Conservation (phyloP, 108 stramenopile genomes). For the Craspedostauros australis region DNA sequence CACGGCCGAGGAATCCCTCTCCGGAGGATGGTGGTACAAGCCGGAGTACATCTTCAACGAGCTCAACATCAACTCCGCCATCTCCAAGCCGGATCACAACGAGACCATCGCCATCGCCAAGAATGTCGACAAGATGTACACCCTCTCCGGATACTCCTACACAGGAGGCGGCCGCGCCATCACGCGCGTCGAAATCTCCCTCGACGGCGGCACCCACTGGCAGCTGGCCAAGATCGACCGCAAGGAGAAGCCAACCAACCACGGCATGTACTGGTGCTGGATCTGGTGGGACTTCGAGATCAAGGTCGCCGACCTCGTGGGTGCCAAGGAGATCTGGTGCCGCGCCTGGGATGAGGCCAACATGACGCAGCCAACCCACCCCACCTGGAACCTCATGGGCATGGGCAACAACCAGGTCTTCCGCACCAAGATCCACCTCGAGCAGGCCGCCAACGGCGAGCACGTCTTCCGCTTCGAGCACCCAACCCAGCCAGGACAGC, state of each 20-base stretch:
- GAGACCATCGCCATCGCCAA: slow-evolving; percentile 74
- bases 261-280: slow-evolving; percentile 96
- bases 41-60: slow-evolving; percentile 98
- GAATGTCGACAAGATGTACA: slow-evolving; percentile 66
- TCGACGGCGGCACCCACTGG: slow-evolving; percentile 87
- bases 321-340: slow-evolving; percentile 85
- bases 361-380: slow-evolving; percentile 84
- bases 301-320: slow-evolving; percentile 73
- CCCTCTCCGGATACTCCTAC: slow-evolving; percentile 92
- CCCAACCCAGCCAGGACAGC: slow-evolving; percentile 91
- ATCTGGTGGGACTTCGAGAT: slow-evolving; percentile 76
- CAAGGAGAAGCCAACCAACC: slow-evolving; percentile 72
- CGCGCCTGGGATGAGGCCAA: slow-evolving; percentile 94
- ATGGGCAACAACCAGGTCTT: slow-evolving; percentile 98
- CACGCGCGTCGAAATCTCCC: slow-evolving; percentile 87
- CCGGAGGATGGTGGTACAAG: slow-evolving; percentile 97
- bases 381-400: slow-evolving; percentile 98
- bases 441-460: slow-evolving; percentile 48
- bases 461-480: slow-evolving; percentile 90
- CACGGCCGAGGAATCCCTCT: slow-evolving; percentile 86
- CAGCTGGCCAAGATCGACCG: slow-evolving; percentile 63
- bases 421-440: slow-evolving; percentile 85
- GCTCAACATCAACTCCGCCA: slow-evolving; percentile 97
- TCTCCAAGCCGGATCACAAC: slow-evolving; percentile 86
- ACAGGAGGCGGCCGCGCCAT: slow-evolving; percentile 89